Percentiles rank a stretch among this genome's conserved stretches.
Conservation (phyloP, 306 rosid genomes). For the Geum urbanum region DNA sequence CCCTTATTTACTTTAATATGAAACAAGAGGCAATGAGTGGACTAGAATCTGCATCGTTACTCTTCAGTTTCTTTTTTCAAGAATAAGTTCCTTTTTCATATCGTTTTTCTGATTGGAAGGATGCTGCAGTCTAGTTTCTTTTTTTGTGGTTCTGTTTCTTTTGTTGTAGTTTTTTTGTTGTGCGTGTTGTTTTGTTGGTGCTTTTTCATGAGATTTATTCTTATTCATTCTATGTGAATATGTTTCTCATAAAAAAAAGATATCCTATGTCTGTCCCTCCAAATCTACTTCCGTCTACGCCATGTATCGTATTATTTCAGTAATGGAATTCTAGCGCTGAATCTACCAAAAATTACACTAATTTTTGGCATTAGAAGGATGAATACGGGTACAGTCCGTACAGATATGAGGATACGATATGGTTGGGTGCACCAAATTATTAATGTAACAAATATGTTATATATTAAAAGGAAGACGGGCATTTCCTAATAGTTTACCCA, state of each 20-base stretch:
- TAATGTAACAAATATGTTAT: too few species aligned
- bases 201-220: background rate
- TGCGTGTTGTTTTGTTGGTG: background rate
- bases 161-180: background rate
- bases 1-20: slow-evolving; percentile 4
- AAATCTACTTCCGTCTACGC: background rate
- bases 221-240: background rate
- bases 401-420: too few species aligned
- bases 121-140: background rate
- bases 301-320: background rate
- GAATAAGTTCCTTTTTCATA: background rate
- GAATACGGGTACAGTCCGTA: too few species aligned
- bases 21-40: background rate
- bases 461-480: too few species aligned
- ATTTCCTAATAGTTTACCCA: too few species aligned
- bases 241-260: background rate
- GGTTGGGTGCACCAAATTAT: too few species aligned
- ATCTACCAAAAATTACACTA: background rate
- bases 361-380: too few species aligned
- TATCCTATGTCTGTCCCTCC: too few species aligned
- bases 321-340: background rate
- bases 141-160: background rate
- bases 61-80: background rate
- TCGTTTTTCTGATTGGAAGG: background rate
- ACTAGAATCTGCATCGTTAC: background rate